Evolutionary conservation across 257 asterid genomes (phyloP).

Genomic region (Solanum etuberosum): DNA sequence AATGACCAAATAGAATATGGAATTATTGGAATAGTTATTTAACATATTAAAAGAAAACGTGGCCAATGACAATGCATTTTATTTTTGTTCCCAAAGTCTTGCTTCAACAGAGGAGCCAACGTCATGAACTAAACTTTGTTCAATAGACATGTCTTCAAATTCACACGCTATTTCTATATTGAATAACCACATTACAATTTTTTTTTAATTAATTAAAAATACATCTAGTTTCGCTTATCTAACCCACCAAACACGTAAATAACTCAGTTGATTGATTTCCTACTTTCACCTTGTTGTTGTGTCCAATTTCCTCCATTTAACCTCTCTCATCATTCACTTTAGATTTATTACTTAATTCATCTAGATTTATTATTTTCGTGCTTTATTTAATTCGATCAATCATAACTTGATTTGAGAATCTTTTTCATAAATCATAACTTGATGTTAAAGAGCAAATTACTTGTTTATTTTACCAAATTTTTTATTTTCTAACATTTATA

Average conservation of each 20-base stretch:
- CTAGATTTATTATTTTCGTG: too few relatives aligned
- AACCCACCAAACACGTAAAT: not conserved
- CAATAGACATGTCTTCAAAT: not conserved
- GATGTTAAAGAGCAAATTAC: too few relatives aligned
- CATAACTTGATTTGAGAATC: too few relatives aligned
- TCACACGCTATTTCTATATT: not conserved
- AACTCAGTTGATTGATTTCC: not conserved
- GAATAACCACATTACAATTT: not conserved
- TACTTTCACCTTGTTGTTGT: too few relatives aligned
- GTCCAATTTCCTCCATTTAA: not conserved
- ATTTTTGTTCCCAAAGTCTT: not conserved
- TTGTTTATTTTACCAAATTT: not conserved
- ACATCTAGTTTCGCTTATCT: not conserved
- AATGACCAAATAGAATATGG: not conserved
- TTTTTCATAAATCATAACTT: too few relatives aligned
- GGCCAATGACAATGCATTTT: not conserved
- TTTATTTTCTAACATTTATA: too few relatives aligned
- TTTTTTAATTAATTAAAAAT: too few relatives aligned
- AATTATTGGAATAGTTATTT: not conserved
- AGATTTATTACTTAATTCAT: too few relatives aligned
- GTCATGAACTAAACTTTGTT: not conserved
- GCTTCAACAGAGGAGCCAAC: not conserved
- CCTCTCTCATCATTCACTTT: not conserved
- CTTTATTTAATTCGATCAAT: too few relatives aligned
- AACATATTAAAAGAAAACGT: not conserved